These are phyloP conservation scores for Niebla homalea DNA, from an alignment of 495 filamentous ascomycete species.

Conservation along the genomic window DNA sequence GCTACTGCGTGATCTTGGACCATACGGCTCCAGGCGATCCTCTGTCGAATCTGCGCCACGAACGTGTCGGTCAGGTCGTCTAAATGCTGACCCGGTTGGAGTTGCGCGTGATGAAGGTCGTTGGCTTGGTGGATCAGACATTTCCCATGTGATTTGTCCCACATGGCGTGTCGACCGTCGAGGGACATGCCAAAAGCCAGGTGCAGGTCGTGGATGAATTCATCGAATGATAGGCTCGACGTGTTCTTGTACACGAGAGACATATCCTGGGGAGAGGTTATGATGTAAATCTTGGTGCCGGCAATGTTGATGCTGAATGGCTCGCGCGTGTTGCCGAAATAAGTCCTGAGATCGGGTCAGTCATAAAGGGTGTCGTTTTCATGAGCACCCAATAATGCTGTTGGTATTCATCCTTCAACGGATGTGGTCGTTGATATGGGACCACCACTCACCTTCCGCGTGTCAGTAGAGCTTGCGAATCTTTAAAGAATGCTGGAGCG, in stretches of 20 bases:
- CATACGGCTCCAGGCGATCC: too few relatives aligned
- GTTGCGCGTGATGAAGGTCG: too few relatives aligned
- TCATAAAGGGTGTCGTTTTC: too few relatives aligned
- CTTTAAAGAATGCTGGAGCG: neutral
- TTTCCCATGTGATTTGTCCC: too few relatives aligned
- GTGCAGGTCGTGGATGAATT: neutral
- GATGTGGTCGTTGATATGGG: neutral
- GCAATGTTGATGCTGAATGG: slow-evolving; percentile 15
- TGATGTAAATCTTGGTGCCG: slow-evolving; percentile 15
- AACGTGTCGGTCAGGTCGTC: too few relatives aligned
- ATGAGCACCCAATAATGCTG: neutral
- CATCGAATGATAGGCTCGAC: neutral
- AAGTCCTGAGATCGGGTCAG: neutral
- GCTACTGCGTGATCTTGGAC: too few relatives aligned
- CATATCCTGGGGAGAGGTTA: slow-evolving; percentile 11
- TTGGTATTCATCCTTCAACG: neutral
- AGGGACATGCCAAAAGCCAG: too few relatives aligned
- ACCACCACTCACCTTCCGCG: neutral
- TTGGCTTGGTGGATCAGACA: too few relatives aligned
- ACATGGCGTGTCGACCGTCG: too few relatives aligned
- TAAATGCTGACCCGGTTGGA: too few relatives aligned
- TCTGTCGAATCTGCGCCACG: too few relatives aligned
- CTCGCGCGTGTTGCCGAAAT: slow-evolving; percentile 8
- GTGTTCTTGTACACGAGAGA: slow-evolving; percentile 15
- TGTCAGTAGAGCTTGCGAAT: neutral